These are phyloP conservation scores for Cercospora citrullina DNA, from an alignment of 2,329 filamentous ascomycete species.

Conservation along the genomic window DNA sequence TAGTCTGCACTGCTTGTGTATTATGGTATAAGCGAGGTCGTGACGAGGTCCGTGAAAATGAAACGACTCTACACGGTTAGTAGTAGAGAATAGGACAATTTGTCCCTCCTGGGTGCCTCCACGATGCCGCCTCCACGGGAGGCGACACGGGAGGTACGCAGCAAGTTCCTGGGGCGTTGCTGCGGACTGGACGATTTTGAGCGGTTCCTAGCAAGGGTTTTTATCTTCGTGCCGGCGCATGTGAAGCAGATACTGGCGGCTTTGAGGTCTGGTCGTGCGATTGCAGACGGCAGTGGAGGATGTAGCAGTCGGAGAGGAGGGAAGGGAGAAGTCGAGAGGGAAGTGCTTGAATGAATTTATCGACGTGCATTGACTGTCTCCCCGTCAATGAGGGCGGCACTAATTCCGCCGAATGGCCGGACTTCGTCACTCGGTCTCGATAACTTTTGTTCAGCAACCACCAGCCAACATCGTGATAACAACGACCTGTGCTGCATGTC, in stretches of 20 bases:
- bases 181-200: neutral
- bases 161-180: neutral
- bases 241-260: too few relatives aligned
- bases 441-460: neutral
- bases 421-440: neutral
- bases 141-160: neutral
- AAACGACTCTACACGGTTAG: too few relatives aligned
- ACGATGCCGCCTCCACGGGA: neutral
- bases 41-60: neutral
- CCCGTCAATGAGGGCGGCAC: neutral
- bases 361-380: neutral
- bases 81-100: neutral
- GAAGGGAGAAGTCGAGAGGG: neutral
- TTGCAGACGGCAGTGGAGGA: neutral
- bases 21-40: neutral
- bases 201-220: too few relatives aligned
- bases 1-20: neutral
- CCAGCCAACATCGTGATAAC: neutral
- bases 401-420: neutral
- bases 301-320: neutral
- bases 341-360: neutral
- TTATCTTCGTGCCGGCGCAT: too few relatives aligned
- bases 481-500: constrained; percentile 1
- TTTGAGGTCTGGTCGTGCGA: neutral
- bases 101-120: neutral